Base-by-base conservation (phyloP, 2,329 filamentous ascomycete genomes). In the Leptographium wingfieldii region DNA sequence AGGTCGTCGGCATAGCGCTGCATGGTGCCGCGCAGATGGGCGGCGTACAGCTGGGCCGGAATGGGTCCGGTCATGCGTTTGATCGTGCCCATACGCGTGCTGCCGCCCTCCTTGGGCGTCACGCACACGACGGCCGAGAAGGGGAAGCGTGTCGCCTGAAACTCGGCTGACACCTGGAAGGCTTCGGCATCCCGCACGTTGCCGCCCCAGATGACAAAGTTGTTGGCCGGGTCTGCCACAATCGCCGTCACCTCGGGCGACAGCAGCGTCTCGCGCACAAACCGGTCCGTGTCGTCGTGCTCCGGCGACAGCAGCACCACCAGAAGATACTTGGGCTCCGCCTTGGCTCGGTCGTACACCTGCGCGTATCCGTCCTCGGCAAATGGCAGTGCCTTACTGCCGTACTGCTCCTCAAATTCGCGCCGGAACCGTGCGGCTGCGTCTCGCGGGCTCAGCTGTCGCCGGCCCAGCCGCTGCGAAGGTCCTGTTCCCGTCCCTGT, bases 361-460 rank as follows among this genome's bases (percentile, higher is more conserved):
- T 95, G 88, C 5, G 95, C 92, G 69, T 97, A 94, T 5, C 92
- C 91, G 57, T 87, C 88, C 69, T 96, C 92, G 65, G 87, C 85
- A 71, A 95, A 96, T 0, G 87, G 85, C 5, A 97, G 73, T 5
- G 77, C 77, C 56, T 84, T 82, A 22, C 78, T 74, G 0, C 90
- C 91, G 68, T 96, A 94, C 67, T 95, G 90, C 73, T 99, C 94
- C 67, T 96, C 91, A 65, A 99, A 96, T 67, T 97, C 92, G 10
- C 92, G 83, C 68, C 90, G 88, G 71, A 97, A 95, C 38, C 94
- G 80, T 31, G 88, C 86, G 0, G 92, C 91, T 0, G 90, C 92
- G 69, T 99, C 94, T 60, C 88, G 84, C 1, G 92, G 91, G 69
- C 87, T 87, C 53, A 96, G 75, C 66, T 90, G 82, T 65, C 90